Conservation (phyloP, 164 flowering plant genomes). For the Taxillus chinensis region DNA sequence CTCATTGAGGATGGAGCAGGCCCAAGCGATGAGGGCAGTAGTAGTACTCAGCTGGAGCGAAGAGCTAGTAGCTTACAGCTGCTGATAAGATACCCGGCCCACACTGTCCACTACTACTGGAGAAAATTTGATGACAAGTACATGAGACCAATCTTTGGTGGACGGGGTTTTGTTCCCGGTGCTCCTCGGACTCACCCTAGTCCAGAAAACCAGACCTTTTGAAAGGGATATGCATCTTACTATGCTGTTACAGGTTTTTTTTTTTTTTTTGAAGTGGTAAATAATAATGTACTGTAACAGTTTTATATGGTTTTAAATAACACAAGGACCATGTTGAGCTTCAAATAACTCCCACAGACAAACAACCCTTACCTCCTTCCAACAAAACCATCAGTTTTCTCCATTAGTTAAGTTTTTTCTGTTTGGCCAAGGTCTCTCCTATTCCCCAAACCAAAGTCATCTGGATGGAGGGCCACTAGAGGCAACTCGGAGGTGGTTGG, state of each 20-base stretch:
- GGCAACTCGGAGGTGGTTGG: too few relatives aligned
- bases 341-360: too few relatives aligned
- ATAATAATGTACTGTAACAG: too few relatives aligned
- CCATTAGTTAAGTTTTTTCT: too few relatives aligned
- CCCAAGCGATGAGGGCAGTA: conserved; percentile 7
- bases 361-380: too few relatives aligned
- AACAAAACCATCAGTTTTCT: too few relatives aligned
- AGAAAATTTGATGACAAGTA: conserved; percentile 64
- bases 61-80: conserved; percentile 34
- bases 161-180: conserved; percentile 57
- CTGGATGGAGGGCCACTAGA: too few relatives aligned
- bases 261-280: neutral
- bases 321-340: too few relatives aligned
- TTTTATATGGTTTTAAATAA: too few relatives aligned
- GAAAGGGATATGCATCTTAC: neutral
- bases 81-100: conserved; percentile 44
- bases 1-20: conserved; percentile 36
- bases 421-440: too few relatives aligned
- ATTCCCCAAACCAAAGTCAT: too few relatives aligned
- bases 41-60: conserved; percentile 4
- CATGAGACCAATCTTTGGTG: conserved; percentile 82
- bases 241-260: neutral
- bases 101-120: conserved; percentile 72
- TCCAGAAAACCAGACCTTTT: conserved; percentile 14
- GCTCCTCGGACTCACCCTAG: conserved; percentile 49